A percentile compares a stretch with the other conserved stretches of the same genome.
Conservation (phyloP, 2,329 filamentous ascomycete genomes). For the Phyllosticta citrichinensis region DNA sequence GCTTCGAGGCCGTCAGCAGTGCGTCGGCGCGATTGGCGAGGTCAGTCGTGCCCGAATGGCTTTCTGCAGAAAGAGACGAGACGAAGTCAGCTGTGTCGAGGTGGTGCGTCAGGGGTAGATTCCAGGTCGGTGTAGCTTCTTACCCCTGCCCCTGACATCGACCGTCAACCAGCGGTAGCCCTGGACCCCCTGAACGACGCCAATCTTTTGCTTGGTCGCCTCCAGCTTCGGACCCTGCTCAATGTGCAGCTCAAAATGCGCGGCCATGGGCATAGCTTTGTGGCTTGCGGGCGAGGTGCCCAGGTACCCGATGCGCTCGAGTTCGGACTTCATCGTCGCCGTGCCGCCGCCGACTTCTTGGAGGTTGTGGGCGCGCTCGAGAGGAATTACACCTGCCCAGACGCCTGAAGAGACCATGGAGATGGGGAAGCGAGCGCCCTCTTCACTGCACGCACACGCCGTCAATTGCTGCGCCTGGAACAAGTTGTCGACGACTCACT, state of each 20-base stretch:
- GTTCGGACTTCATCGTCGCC: constrained; percentile 56
- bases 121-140: background rate
- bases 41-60: constrained; percentile 66
- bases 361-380: constrained; percentile 52
- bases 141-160: constrained; percentile 47
- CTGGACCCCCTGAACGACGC: constrained; percentile 63
- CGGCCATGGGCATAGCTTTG: constrained; percentile 54
- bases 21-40: constrained; percentile 58
- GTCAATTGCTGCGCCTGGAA: background rate
- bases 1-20: constrained; percentile 54
- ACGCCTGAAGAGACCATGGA: constrained; percentile 67
- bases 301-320: constrained; percentile 62
- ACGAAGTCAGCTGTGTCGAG: background rate
- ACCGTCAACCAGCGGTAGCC: constrained; percentile 66
- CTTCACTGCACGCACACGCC: constrained; percentile 45
- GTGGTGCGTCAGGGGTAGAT: background rate
- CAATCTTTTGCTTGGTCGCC: constrained; percentile 51
- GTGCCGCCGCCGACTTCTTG: constrained; percentile 51
- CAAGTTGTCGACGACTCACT: constrained; percentile 32
- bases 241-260: constrained; percentile 77
- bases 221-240: constrained; percentile 75
- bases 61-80: constrained; percentile 35
- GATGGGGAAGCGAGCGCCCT: constrained; percentile 69
- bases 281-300: constrained; percentile 49
- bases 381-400: constrained; percentile 59